Evolutionary conservation across 1,284 basidiomycete genomes (phyloP).

Genomic region (Ganoderma lucidum): DNA sequence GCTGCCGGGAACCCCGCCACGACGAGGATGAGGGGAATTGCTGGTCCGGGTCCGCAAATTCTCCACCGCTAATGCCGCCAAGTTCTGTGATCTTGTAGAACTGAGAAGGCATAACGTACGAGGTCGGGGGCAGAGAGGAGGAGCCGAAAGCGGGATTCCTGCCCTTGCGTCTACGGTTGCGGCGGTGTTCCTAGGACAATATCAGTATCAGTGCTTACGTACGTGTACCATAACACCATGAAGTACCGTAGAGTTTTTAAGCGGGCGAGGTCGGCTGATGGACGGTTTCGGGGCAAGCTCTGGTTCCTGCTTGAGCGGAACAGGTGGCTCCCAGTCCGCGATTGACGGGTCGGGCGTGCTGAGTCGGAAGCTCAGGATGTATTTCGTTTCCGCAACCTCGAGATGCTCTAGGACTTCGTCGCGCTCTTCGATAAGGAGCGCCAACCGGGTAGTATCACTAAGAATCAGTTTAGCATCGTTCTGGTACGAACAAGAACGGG

Average conservation of each 20-base stretch:
- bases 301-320: constrained; percentile 41
- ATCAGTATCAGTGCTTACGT: not conserved
- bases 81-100: constrained; percentile 76
- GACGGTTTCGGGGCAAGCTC: not conserved
- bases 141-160: constrained; percentile 67
- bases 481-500: not conserved
- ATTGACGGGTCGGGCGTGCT: constrained; percentile 69
- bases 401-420: constrained; percentile 78
- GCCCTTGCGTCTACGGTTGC: constrained; percentile 52
- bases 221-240: not conserved
- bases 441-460: constrained; percentile 74
- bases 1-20: constrained; percentile 44
- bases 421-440: constrained; percentile 72
- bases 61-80: constrained; percentile 66
- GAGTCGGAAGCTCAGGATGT: constrained; percentile 78
- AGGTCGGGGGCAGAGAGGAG: constrained; percentile 74
- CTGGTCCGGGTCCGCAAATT: constrained; percentile 52
- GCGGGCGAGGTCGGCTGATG: constrained; percentile 48
- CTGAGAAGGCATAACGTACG: constrained; percentile 79
- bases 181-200: constrained; percentile 31
- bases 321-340: constrained; percentile 45
- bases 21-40: constrained; percentile 31
- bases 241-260: constrained; percentile 55
- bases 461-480: not conserved
- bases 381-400: constrained; percentile 80